Conservation (phyloP, 305 asterid genomes). For the Fraxinus paxiana region DNA sequence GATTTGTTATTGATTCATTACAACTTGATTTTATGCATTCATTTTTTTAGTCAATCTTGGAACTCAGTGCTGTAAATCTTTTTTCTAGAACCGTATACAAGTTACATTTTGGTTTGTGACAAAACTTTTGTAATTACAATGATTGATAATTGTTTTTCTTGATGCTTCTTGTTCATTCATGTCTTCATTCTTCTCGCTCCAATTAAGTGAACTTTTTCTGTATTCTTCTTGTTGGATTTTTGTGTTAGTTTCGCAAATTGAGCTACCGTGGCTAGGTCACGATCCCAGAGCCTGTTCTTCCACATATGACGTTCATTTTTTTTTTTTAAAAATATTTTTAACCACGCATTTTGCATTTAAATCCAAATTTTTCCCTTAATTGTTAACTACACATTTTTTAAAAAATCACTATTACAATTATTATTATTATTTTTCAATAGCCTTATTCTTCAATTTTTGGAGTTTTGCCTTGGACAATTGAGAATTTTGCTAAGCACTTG, state of each 20-base stretch:
- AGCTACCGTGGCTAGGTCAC: neutral
- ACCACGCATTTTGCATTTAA: too few species aligned
- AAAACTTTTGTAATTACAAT: neutral
- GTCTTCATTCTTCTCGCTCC: neutral
- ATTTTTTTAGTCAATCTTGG: neutral
- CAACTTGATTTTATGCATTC: neutral
- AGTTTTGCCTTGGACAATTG: neutral
- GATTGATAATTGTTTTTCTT: neutral
- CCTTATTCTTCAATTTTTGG: neutral
- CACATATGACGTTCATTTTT: neutral
- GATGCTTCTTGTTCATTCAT: neutral
- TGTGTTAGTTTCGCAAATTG: neutral
- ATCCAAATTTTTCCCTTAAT: neutral
- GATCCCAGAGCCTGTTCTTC: neutral
- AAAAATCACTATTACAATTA: neutral
- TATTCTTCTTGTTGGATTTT: neutral
- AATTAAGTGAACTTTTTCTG: neutral
- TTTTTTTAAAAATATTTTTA: too few species aligned
- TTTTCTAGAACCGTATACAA: slow-evolving; percentile 3
- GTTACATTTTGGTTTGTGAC: neutral
- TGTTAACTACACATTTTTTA: neutral
- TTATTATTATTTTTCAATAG: neutral
- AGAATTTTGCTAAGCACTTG: neutral
- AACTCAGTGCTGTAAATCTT: slow-evolving; percentile 6
- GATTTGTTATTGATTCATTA: neutral